These are phyloP conservation scores for Corymbia calophylla DNA, from an alignment of 441 rosid species.

Conservation along the genomic window DNA sequence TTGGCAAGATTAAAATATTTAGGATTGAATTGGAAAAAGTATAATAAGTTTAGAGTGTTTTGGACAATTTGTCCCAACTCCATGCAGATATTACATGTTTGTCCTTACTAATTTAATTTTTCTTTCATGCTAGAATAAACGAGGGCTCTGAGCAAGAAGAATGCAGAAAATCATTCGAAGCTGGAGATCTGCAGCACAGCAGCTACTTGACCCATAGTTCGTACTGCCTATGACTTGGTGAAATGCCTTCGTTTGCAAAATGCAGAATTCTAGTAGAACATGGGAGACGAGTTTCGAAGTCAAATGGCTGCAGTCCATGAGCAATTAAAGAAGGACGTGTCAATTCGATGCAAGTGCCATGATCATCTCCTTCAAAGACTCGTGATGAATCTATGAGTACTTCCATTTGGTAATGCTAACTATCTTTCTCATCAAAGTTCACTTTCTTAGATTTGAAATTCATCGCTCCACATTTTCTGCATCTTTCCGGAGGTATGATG, in stretches of 20 bases:
- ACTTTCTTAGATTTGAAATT: not conserved
- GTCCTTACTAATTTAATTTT: not conserved
- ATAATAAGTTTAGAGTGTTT: fast-evolving
- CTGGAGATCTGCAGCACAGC: not conserved
- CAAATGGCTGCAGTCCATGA: not conserved
- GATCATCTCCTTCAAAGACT: not conserved
- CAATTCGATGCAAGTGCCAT: not conserved
- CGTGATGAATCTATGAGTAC: not conserved
- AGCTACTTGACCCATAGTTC: not conserved
- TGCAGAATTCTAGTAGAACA: not conserved
- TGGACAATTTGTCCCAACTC: not conserved
- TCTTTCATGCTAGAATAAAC: not conserved
- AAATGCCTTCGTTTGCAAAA: not conserved
- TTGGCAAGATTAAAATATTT: fast-evolving
- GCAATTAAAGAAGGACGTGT: not conserved
- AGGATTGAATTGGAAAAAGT: not conserved
- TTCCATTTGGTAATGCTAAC: not conserved
- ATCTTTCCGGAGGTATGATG: not conserved
- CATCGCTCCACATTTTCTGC: not conserved
- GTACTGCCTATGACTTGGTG: not conserved
- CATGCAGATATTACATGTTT: not conserved
- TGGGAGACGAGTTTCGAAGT: not conserved
- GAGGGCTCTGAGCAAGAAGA: not conserved
- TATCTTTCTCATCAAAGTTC: not conserved
- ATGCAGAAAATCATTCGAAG: not conserved